Percentiles rank a stretch among this genome's conserved stretches.
These are phyloP conservation scores for Lasiosphaeris hirsuta DNA, from an alignment of 495 filamentous ascomycete genomes.

Conservation along the genomic window DNA sequence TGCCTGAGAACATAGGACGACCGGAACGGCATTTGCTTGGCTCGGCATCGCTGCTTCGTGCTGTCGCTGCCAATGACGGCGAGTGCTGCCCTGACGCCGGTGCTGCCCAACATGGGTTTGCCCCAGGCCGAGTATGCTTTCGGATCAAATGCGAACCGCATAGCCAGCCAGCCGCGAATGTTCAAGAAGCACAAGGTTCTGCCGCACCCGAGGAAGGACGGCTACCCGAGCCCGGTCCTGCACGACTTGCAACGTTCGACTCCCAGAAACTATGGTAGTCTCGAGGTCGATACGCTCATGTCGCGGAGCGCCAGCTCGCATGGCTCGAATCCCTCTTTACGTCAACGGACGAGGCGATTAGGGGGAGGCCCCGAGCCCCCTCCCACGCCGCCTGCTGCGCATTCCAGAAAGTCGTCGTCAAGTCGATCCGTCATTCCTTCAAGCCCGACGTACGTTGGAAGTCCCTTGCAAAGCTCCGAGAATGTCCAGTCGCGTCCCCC, in stretches of 20 bases:
- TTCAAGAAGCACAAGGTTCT: conserved; percentile 56
- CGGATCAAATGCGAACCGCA: conserved; percentile 13
- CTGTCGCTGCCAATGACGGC: conserved; percentile 19
- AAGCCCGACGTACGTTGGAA: conserved; percentile 33
- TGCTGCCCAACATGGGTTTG: conserved; percentile 22
- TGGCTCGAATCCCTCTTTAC: conserved; percentile 15
- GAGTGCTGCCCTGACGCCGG: conserved; percentile 16
- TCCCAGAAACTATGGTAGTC: conserved; percentile 12
- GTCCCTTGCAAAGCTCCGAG: conserved; percentile 31
- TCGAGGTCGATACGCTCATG: conserved; percentile 18
- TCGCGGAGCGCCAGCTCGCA: conserved; percentile 25
- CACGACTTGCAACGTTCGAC: conserved; percentile 15
- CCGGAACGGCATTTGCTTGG: neutral
- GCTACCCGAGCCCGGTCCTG: neutral
- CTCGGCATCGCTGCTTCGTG: conserved; percentile 7
- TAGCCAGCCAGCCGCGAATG: conserved; percentile 31
- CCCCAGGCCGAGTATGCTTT: conserved; percentile 23
- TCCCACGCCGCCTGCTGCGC: conserved; percentile 51
- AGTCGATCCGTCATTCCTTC: conserved; percentile 36
- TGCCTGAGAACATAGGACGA: conserved; percentile 10
- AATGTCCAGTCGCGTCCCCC: conserved; percentile 33
- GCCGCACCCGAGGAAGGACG: conserved; percentile 45
- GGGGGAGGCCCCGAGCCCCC: conserved; percentile 42
- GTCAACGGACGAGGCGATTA: conserved; percentile 31
- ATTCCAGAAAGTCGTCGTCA: conserved; percentile 50